Evolutionary conservation across 371 early-diverging fungal genomes (phyloP), one percentile per base, ranked within the genome.

Genomic region (Mucor plumbeus): DNA sequence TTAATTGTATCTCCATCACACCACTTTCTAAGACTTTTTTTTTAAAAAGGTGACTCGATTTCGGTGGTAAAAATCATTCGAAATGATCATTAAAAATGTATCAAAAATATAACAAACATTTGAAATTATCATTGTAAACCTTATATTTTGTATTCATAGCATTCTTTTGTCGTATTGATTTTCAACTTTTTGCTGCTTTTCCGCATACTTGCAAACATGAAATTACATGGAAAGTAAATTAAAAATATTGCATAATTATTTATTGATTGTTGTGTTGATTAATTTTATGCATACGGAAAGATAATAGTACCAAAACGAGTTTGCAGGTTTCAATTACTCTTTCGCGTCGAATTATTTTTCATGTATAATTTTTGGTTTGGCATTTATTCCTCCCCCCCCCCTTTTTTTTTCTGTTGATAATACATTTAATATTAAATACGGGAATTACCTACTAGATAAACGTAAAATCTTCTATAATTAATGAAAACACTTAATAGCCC

Each of bases 41-140:
- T n/a, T n/a, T n/a, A n/a, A 50, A 50, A 21, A 50, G 26, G 50
- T 50, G 50, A 50, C 50, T 50, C 26, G 50, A 50, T 50, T 50
- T 50, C 50, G 19, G n/a, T 50, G 19, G 11, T 11, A 9, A 9
- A 9, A 50, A 21, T 11, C 19, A 50, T 3, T 26, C 26, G 26
- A 26, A 26, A 26, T 26, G 26, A 26, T 26, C 26, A 26, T 26
- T 26, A 26, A 26, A 26, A 26, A 26, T 26, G 26, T 26, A 26
- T 26, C 26, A 26, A 26, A 26, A 26, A 26, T 26, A 26, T 3
- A 10, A 50, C 48, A 50, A 50, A 50, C 50, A 50, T 17, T 50
- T 7, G 10, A 44, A 44, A n/a, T 17, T 44, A 44, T 14, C 14
- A 44, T 15, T 8, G 7, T 8, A 44, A 15, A 13, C 6, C 7